Base-by-base conservation (phyloP, 2,329 filamentous ascomycete genomes). In the Pseudogymnoascus sp. region DNA sequence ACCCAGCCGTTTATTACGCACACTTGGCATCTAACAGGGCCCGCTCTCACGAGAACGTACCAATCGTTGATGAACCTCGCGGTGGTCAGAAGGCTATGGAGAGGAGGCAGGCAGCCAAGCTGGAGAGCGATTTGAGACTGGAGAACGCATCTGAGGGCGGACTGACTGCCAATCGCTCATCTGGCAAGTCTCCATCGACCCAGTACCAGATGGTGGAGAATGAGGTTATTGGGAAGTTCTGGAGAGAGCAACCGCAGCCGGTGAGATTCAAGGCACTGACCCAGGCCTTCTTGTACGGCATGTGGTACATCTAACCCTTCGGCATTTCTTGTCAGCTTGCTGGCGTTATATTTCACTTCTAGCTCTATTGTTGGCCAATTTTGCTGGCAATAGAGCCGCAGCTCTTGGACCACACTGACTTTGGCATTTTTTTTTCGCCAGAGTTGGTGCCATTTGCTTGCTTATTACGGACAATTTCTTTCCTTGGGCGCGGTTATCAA, bases 1-100 rank as follows among this genome's bases (percentile, higher is more conserved):
- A 87, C 68, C 95, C 95, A 0, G 92, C 95, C 0, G 88, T 97
- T 0, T 99, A 99, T 81, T 99, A 99, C 69, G 92, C 96, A 0
- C 95, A 99, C 75, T 77, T 99, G 67, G 92, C 93, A 35, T 88
- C 91, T 7, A 85, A 86, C 64, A 90, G 95, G 60, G 91, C 90
- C 19, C 86, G 87, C 62, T 80, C 86, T 3, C 95, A 99, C 67
- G 87, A 93, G 70, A 74, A 80, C 64, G 68, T 77, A 3, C 71
- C 77, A 0, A 72, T 78, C 0, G 81, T 78, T 15, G 76, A 74
- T 66, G 76, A 82, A 70, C 72, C 78, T 73, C 68, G 75, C 61
- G 68, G 74, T 61, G 77, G 78, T 10, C 74, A 77, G 46, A 80
- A 81, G 68, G 78, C 70, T 33, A 67, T 72, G 23, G 73, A 75